These are phyloP conservation scores for Gonapodya sp. DNA, from an alignment of 192 early-diverging fungal genomes.

Conservation along the genomic window DNA sequence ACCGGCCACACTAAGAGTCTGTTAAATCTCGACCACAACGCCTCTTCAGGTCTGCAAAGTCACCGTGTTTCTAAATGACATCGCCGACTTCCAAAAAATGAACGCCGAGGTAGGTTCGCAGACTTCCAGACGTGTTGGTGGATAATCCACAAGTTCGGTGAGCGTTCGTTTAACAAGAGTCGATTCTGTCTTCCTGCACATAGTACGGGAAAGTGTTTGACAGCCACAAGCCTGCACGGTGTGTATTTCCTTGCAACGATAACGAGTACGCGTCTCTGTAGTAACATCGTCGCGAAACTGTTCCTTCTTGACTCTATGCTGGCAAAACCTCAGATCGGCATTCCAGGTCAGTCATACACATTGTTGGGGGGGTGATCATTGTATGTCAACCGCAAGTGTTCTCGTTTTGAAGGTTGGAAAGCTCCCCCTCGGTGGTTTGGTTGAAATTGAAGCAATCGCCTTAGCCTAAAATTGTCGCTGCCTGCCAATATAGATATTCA, in stretches of 20 bases:
- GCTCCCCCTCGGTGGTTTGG: background rate
- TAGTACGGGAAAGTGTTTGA: background rate
- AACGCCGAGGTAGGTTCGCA: background rate
- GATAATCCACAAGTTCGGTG: too few relatives aligned
- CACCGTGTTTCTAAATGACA: background rate
- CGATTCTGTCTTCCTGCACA: background rate
- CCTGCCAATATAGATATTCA: too few relatives aligned
- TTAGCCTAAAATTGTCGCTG: background rate
- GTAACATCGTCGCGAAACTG: too few relatives aligned
- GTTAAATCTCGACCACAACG: too few relatives aligned
- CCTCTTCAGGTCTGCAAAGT: background rate
- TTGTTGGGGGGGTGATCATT: background rate
- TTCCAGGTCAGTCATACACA: background rate
- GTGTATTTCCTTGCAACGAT: too few relatives aligned
- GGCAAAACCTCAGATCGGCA: background rate
- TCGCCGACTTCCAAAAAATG: background rate
- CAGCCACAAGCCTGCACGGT: background rate
- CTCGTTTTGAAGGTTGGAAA: background rate
- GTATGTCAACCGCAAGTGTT: background rate
- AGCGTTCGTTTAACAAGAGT: background rate
- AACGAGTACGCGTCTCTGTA: too few relatives aligned
- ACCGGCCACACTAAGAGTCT: background rate
- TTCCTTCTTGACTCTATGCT: too few relatives aligned
- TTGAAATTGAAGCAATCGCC: background rate
- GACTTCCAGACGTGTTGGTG: too few relatives aligned